Conservation (phyloP, 441 rosid genomes). For the Pelargonium fulgidum region DNA sequence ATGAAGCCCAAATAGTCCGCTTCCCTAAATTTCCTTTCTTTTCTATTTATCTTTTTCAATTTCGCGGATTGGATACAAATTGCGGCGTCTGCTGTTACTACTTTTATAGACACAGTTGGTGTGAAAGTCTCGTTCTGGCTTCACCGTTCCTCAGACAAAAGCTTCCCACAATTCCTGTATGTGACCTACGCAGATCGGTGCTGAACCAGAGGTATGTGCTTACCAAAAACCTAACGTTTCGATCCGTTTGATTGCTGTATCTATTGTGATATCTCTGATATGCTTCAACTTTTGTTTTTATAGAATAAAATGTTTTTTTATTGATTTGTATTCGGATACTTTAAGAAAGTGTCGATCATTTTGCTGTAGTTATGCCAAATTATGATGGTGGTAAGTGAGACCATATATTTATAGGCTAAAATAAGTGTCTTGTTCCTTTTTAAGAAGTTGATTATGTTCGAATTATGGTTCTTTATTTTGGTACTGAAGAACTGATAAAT, state of each 20-base stretch:
- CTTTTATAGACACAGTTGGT: not conserved
- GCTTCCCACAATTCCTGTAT: constrained; percentile 5
- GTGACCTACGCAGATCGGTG: constrained; percentile 18
- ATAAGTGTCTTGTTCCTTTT: too few relatives aligned
- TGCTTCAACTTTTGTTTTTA: not conserved
- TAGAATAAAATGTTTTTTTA: too few relatives aligned
- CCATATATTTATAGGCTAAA: too few relatives aligned
- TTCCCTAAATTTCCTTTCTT: not conserved
- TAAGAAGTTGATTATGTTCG: too few relatives aligned
- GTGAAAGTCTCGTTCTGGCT: constrained; percentile 26
- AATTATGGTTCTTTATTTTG: too few relatives aligned
- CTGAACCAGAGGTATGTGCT: constrained; percentile 24
- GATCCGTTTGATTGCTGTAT: not conserved
- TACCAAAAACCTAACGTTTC: not conserved
- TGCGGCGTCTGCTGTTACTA: not conserved
- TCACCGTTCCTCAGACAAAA: constrained; percentile 12
- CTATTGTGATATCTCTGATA: not conserved
- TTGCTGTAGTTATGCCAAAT: too few relatives aligned
- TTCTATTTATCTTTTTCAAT: not conserved
- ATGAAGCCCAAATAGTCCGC: too few relatives aligned
- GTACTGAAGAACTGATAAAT: too few relatives aligned
- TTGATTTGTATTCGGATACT: not conserved
- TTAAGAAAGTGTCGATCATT: too few relatives aligned
- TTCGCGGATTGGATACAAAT: not conserved
- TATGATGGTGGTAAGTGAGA: too few relatives aligned